A percentile compares a stretch with the other conserved stretches of the same genome.
Evolutionary conservation across 2,329 filamentous ascomycete species (phyloP).

Genomic region (Sporothrix luriei): DNA sequence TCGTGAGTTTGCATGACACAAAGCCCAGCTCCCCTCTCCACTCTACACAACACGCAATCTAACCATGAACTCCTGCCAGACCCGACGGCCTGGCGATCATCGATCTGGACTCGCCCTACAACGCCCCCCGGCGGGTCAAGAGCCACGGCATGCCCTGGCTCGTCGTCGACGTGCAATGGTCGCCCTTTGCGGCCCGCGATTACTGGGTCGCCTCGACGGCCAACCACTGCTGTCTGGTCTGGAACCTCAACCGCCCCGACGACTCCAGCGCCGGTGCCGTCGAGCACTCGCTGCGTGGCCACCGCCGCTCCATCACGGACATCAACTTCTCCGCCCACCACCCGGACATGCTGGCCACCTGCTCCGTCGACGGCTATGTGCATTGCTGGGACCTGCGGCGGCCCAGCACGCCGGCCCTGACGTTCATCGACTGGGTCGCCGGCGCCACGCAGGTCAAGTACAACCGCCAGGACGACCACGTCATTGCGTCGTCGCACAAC

Average conservation of each 20-base stretch:
- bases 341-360: slow-evolving; percentile 85
- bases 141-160: slow-evolving; percentile 90
- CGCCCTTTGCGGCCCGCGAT: slow-evolving; percentile 83
- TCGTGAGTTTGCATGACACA: slow-evolving; percentile 55
- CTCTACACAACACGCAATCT: too few species aligned
- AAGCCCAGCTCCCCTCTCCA: slow-evolving; percentile 19
- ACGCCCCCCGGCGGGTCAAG: slow-evolving; percentile 76
- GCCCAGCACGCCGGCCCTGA: slow-evolving; percentile 71
- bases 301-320: slow-evolving; percentile 84
- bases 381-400: slow-evolving; percentile 87
- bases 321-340: slow-evolving; percentile 96
- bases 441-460: slow-evolving; percentile 95
- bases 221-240: slow-evolving; percentile 91
- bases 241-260: slow-evolving; percentile 81
- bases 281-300: slow-evolving; percentile 84
- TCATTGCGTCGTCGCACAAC: slow-evolving; percentile 89
- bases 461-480: slow-evolving; percentile 82
- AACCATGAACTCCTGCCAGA: slow-evolving; percentile 43
- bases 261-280: slow-evolving; percentile 72
- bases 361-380: slow-evolving; percentile 89
- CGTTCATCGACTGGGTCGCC: slow-evolving; percentile 90
- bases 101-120: slow-evolving; percentile 87
- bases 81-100: slow-evolving; percentile 88
- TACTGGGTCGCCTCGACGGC: slow-evolving; percentile 94
- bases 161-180: slow-evolving; percentile 96